A percentile compares a stretch with the other conserved stretches of the same genome.
Evolutionary conservation across 257 asterid genomes (phyloP).

Genomic region (Voacanga thouarsii): DNA sequence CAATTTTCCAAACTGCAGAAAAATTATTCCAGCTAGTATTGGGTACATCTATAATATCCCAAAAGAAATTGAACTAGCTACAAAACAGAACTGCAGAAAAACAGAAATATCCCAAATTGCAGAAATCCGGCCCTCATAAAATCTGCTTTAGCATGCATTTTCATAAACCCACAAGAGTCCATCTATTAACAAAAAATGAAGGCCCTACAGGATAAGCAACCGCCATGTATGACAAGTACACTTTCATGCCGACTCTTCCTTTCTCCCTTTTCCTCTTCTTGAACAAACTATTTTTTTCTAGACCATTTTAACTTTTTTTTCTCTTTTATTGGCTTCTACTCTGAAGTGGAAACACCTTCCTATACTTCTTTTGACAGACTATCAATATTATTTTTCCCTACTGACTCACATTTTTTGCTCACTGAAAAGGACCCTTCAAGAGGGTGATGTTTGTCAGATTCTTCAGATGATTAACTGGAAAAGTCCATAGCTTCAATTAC

Average conservation of each 20-base stretch:
- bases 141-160: no score
- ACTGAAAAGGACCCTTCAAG: slow-evolving; percentile 46
- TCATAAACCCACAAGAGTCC: no score
- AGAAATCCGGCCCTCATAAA: no score
- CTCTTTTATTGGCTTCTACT: slow-evolving; percentile 73
- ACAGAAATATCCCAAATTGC: no score
- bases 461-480: slow-evolving; percentile 55
- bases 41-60: no score
- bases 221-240: slow-evolving; percentile 81
- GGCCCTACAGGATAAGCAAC: no score
- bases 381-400: slow-evolving; percentile 46
- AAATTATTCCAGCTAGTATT: no score
- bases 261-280: slow-evolving; percentile 97
- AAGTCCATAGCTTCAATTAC: slow-evolving; percentile 97
- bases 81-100: no score
- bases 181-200: no score
- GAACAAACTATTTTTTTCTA: slow-evolving; percentile 89
- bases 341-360: slow-evolving; percentile 67
- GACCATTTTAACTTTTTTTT: slow-evolving; percentile 87
- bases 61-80: no score
- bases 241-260: slow-evolving; percentile 97
- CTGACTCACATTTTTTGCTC: slow-evolving; percentile 55
- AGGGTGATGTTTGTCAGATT: slow-evolving; percentile 51
- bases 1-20: no score
- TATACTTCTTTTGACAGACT: slow-evolving; percentile 54